These are phyloP conservation scores for Talaromyces rugulosus DNA, from an alignment of 2,329 filamentous ascomycete species.

Conservation along the genomic window DNA sequence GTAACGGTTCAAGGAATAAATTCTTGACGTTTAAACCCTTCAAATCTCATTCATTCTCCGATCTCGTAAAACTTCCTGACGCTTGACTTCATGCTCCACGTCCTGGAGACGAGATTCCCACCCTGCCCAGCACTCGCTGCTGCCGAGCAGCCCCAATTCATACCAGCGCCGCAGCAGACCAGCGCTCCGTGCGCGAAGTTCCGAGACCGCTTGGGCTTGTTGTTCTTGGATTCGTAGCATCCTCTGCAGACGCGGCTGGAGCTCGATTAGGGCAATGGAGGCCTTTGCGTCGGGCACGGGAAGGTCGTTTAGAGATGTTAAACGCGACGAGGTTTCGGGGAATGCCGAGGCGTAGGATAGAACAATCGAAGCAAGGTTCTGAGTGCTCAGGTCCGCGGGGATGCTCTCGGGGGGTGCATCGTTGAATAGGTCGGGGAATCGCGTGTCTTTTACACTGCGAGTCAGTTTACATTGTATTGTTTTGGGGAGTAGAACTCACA, in stretches of 20 bases:
- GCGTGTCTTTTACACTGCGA: constrained; percentile 28
- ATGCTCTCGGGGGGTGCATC: constrained; percentile 27
- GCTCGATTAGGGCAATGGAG: constrained; percentile 39
- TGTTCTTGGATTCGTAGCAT: constrained; percentile 33
- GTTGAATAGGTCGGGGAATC: constrained; percentile 40
- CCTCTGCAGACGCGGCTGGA: constrained; percentile 39
- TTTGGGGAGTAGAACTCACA: constrained; percentile 26
- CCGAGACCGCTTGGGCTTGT: constrained; percentile 37
- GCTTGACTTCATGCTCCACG: constrained; percentile 62
- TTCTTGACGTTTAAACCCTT: background rate
- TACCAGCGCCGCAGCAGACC: constrained; percentile 66
- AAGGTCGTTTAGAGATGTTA: constrained; percentile 46
- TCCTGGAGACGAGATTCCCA: constrained; percentile 64
- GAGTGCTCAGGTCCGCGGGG: constrained; percentile 32
- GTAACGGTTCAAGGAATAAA: background rate
- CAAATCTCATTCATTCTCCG: constrained; percentile 47
- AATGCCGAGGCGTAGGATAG: constrained; percentile 43
- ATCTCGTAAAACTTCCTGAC: constrained; percentile 56
- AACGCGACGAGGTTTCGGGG: constrained; percentile 44
- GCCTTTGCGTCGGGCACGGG: constrained; percentile 40
- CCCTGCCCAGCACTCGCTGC: constrained; percentile 65
- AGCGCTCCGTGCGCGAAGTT: constrained; percentile 40
- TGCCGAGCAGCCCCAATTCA: constrained; percentile 64
- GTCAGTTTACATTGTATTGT: background rate
- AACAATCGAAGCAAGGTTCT: constrained; percentile 38